Evolutionary conservation across 441 rosid species (phyloP).

Genomic region (Daphne laureola): DNA sequence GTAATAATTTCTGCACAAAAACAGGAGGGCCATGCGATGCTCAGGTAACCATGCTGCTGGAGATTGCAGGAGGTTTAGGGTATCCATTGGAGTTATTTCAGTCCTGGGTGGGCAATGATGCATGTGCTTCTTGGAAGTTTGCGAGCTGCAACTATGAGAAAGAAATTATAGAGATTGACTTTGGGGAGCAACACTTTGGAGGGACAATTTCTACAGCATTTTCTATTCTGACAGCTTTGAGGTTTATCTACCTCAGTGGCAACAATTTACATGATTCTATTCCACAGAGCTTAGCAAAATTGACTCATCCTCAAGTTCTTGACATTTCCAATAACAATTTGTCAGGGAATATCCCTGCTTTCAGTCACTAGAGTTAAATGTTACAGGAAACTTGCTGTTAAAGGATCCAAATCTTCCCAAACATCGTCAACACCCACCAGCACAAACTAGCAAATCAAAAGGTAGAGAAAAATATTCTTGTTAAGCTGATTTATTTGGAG

Average conservation of each 20-base stretch:
- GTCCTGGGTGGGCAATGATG: constrained; percentile 48
- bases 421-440: too few species aligned
- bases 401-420: too few species aligned
- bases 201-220: constrained; percentile 31
- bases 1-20: constrained; percentile 26
- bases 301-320: background rate
- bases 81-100: constrained; percentile 35
- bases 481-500: too few species aligned
- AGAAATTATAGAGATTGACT: constrained; percentile 23
- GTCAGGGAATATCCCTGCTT: background rate
- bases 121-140: constrained; percentile 32
- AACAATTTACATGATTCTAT: constrained; percentile 8
- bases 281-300: constrained; percentile 1
- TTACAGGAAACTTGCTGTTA: background rate
- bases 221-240: background rate
- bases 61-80: constrained; percentile 36
- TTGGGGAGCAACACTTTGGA: constrained; percentile 27
- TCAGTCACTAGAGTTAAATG: background rate
- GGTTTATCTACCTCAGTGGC: background rate
- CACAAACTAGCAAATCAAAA: too few species aligned
- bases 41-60: constrained; percentile 43
- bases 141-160: constrained; percentile 28
- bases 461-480: too few species aligned
- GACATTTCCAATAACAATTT: constrained; percentile 11
- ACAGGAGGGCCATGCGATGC: constrained; percentile 24